Evolutionary conservation across 2,329 filamentous ascomycete species (phyloP), one percentile per base, ranked within the genome.

Genomic region (Geosmithia flava): DNA sequence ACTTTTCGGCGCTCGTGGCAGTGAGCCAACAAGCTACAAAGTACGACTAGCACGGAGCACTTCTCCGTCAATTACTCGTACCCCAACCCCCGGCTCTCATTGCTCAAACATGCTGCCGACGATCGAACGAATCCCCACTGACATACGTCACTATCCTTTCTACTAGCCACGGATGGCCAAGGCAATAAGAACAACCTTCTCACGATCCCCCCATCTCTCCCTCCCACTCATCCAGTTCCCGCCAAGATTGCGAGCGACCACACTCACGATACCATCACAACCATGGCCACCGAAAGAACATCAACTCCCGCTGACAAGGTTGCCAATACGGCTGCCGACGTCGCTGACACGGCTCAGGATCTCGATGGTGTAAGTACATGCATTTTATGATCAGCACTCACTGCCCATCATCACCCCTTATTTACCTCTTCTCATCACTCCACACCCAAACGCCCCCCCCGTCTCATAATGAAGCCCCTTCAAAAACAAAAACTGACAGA

Each of bases 171-270:
- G 47, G 74, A 76, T 52, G 59, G 58, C 7, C 55, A 58, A 20
- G 74, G 74, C 10, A 75, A 75, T 49, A 56, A 62, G 49, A 77
- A 77, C 59, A 75, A 74, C 51, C 50, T 72, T 19, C 49, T 75
- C 33, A 37, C 33, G 33, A 37, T 37, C 33, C 33, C 15, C 15
- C 15, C 11, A 13, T 7, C 13, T 37, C 33, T 37, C 11, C 11
- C 6, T 37, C 15, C 33, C 10, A 3, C 33, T 37, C 23, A 27
- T 27, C 33, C 33, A 37, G 33, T 37, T 11, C 8, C 23, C 23
- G 8, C 23, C 33, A 5, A 37, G 15, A 37, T 16, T 16, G 6
- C 11, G 11, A 37, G 10, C 33, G 6, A 37, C 11, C 33, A 37
- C 11, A 37, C 33, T 13, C 23, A 27, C 8, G 13, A 13, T 37